phyloP scores from a whole-genome alignment of 805 yeast species.

The Monosporozyma aerobia region DNA sequence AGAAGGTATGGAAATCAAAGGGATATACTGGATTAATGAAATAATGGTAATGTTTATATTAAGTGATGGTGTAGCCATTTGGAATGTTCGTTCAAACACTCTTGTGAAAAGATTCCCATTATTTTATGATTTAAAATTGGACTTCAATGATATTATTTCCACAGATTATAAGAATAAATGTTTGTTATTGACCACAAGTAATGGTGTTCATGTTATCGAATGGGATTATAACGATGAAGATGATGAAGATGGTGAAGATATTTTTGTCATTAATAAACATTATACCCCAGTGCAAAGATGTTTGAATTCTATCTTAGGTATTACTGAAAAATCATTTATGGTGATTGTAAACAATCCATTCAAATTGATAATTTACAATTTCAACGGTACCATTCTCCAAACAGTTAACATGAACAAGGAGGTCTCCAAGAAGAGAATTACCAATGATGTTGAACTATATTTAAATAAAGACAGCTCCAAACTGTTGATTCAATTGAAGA shows the following conservation, averaged over 20 bases:
- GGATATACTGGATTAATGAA: slow-evolving; percentile 21
- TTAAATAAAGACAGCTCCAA: slow-evolving; percentile 27
- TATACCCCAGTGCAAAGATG: slow-evolving; percentile 3
- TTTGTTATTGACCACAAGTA: slow-evolving; percentile 15
- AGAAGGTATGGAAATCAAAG: slow-evolving; percentile 2
- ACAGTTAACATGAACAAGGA: slow-evolving; percentile 14
- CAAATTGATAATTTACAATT: slow-evolving; percentile 21
- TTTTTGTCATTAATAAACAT: slow-evolving; percentile 5
- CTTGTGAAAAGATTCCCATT: neutral
- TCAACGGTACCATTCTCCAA: slow-evolving; percentile 22
- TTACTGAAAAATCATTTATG: slow-evolving; percentile 28
- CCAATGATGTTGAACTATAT: slow-evolving; percentile 8
- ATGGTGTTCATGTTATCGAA: slow-evolving; percentile 14
- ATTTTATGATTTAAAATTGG: neutral
- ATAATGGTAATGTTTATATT: slow-evolving; percentile 15
- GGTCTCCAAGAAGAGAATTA: slow-evolving; percentile 4
- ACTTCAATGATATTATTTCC: slow-evolving; percentile 10
- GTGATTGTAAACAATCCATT: slow-evolving; percentile 16
- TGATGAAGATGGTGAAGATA: neutral
- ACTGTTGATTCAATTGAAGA: slow-evolving; percentile 18
- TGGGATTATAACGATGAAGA: slow-evolving; percentile 6
- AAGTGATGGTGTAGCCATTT: slow-evolving; percentile 15
- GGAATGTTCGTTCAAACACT: slow-evolving; percentile 5
- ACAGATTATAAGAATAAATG: slow-evolving; percentile 25
- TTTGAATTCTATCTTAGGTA: slow-evolving; percentile 18